Conservation (phyloP, 441 rosid species). For the Gossypium armourianum region DNA sequence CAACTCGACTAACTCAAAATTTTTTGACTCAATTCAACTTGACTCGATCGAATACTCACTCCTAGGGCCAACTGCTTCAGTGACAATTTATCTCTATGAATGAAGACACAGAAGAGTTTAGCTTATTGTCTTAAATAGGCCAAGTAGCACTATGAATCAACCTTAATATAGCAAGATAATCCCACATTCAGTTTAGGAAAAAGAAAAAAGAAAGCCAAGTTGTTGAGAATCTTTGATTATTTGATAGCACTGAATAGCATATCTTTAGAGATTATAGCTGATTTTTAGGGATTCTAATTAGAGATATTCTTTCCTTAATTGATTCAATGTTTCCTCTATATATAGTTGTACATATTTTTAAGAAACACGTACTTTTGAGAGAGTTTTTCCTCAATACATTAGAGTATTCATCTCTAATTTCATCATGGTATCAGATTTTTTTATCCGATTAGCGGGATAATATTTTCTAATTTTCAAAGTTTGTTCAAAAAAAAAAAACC, state of each 20-base stretch:
- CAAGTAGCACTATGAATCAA: background rate
- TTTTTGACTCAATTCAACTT: too few relatives aligned
- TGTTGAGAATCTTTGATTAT: background rate
- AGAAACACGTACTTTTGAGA: background rate
- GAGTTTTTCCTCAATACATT: background rate
- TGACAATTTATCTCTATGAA: background rate
- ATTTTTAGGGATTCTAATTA: too few relatives aligned
- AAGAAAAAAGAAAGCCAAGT: background rate
- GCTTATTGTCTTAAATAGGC: background rate
- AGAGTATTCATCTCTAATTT: background rate
- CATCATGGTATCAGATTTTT: background rate
- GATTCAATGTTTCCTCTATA: background rate
- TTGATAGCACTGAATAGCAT: background rate
- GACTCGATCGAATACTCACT: too few relatives aligned
- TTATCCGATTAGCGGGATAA: background rate
- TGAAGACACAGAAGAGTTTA: background rate
- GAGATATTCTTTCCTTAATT: background rate
- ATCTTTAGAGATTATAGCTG: background rate
- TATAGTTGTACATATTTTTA: background rate
- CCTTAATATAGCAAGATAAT: background rate
- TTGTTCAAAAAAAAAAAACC: too few relatives aligned
- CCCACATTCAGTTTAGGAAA: background rate
- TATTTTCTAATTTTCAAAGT: background rate
- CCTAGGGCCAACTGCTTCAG: background rate
- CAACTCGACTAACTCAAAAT: too few relatives aligned